Evolutionary conservation across 495 filamentous ascomycete genomes (phyloP).

Genomic region (Delitschia confertaspora): DNA sequence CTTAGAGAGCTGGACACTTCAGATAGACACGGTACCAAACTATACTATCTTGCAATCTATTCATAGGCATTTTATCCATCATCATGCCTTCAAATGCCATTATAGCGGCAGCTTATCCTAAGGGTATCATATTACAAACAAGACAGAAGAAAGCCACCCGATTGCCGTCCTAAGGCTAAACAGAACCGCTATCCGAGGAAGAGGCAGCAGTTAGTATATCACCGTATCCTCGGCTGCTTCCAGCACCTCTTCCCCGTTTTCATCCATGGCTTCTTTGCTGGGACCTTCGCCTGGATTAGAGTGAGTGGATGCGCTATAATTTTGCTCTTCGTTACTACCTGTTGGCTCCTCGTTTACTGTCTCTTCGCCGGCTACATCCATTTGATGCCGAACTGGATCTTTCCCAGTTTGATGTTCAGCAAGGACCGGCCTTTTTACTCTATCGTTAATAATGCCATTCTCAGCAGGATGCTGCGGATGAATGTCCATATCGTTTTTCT

Average conservation of each 20-base stretch:
- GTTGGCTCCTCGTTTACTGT: conserved; percentile 16
- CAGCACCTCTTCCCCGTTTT: conserved; percentile 32
- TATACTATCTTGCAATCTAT: no score
- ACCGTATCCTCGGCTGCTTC: conserved; percentile 37
- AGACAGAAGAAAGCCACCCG: not conserved
- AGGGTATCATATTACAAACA: not conserved
- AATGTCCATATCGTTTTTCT: conserved; percentile 13
- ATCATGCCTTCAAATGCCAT: no score
- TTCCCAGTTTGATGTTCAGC: conserved; percentile 11
- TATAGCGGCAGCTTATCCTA: no score
- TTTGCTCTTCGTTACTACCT: not conserved
- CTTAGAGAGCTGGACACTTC: no score
- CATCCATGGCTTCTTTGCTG: conserved; percentile 27
- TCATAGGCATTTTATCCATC: no score
- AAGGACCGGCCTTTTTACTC: no score
- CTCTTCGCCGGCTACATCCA: conserved; percentile 2
- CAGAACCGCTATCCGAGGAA: not conserved
- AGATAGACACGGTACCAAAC: no score
- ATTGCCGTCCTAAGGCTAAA: not conserved
- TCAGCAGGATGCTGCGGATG: conserved; percentile 5
- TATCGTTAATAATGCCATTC: conserved; percentile 21
- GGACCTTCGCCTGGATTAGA: conserved; percentile 9
- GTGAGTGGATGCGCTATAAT: conserved; percentile 8
- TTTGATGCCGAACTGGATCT: conserved; percentile 16
- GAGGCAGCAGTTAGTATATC: conserved; percentile 28